Percentiles rank a stretch among this genome's conserved stretches.
Conservation (phyloP, 345 rosid genomes). For the Lepidium aucheri region DNA sequence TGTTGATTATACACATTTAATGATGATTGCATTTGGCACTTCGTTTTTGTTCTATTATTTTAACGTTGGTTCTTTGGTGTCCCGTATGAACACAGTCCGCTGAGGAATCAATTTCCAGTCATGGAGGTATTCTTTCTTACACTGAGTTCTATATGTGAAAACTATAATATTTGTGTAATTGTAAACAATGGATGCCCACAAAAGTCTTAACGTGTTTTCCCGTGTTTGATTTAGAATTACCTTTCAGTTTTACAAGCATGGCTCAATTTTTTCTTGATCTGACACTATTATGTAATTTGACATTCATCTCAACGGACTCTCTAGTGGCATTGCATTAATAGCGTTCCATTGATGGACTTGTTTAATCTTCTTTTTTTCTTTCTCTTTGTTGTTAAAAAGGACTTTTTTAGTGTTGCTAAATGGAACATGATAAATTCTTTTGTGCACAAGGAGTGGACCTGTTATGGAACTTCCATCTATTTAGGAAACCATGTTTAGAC, state of each 20-base stretch:
- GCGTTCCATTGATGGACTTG: not conserved
- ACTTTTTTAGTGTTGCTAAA: not conserved
- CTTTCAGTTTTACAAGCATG: slow-evolving; percentile 1
- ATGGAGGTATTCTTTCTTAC: slow-evolving; percentile 21
- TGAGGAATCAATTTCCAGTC: slow-evolving; percentile 23
- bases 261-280: not conserved
- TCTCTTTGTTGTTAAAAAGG: not conserved
- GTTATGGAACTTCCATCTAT: not conserved
- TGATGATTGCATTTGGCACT: not conserved
- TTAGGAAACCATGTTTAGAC: not conserved
- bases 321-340: not conserved
- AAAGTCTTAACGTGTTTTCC: not conserved
- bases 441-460: slow-evolving; percentile 1
- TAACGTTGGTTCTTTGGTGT: slow-evolving; percentile 7
- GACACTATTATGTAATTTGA: not conserved
- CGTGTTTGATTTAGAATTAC: not conserved
- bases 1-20: not conserved
- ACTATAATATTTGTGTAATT: too few species aligned
- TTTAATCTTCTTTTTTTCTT: too few species aligned
- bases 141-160: not conserved
- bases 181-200: not conserved
- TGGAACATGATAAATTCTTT: slow-evolving; percentile 2
- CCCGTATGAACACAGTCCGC: slow-evolving; percentile 13
- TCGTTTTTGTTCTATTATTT: not conserved
- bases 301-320: not conserved